Percentiles rank a stretch among this genome's conserved stretches.
phyloP scores from a whole-genome alignment of 192 early-diverging fungal species.

The Coemansia sp. region DNA sequence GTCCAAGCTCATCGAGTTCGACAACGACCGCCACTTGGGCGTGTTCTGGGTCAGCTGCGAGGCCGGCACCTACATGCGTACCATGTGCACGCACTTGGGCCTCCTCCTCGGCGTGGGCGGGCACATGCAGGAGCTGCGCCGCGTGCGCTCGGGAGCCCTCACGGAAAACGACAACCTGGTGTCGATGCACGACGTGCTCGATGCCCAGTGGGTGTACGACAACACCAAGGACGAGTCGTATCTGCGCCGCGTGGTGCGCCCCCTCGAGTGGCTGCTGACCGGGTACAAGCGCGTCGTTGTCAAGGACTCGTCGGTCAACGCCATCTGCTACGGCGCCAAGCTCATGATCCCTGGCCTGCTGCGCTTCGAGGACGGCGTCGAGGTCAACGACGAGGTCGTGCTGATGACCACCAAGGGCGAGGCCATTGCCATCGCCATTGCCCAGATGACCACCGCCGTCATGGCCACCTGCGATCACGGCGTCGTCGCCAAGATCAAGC shows the following conservation, averaged over 20 bases:
- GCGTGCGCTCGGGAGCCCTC: constrained; percentile 91
- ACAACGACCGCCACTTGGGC: constrained; percentile 94
- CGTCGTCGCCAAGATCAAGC: constrained; percentile 99
- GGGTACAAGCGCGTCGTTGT: constrained; percentile 98
- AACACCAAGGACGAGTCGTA: constrained; percentile 98
- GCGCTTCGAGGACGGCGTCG: constrained; percentile 93
- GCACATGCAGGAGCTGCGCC: constrained; percentile 99
- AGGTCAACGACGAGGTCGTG: constrained; percentile 96
- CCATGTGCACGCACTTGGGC: constrained; percentile 98
- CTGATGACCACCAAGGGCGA: constrained; percentile 99
- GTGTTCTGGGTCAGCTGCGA: constrained; percentile 99
- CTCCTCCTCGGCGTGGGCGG: constrained; percentile 93
- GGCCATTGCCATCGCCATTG: constrained; percentile 96
- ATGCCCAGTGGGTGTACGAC: constrained; percentile 98
- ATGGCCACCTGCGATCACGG: constrained; percentile 97
- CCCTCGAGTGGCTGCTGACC: constrained; percentile 91
- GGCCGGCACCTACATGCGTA: constrained; percentile 99
- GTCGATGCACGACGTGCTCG: constrained; percentile 98
- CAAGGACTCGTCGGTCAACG: constrained; percentile 98
- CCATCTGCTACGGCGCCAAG: constrained; percentile 99
- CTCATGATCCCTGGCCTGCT: constrained; percentile 98
- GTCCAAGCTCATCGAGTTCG: constrained; percentile 93
- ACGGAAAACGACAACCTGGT: constrained; percentile 94
- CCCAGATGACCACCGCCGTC: constrained; percentile 96
- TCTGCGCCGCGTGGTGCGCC: constrained; percentile 88